These are phyloP conservation scores for Phytophthora sojae DNA, from an alignment of 352 stramenopile species.

Conservation along the genomic window DNA sequence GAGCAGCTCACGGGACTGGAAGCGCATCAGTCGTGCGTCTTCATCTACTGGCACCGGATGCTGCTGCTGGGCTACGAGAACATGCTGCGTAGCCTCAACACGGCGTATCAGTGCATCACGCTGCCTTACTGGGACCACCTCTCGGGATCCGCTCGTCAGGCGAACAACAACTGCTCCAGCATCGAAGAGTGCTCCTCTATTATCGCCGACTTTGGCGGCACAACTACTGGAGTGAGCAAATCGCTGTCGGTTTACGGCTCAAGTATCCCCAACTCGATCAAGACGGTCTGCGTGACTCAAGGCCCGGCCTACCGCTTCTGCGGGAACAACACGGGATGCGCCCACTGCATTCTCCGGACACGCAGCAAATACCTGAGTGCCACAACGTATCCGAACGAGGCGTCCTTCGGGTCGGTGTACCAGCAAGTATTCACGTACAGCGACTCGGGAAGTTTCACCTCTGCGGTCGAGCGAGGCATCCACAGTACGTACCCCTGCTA, in stretches of 20 bases:
- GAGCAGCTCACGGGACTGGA: slow-evolving; percentile 51
- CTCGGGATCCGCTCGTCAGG: slow-evolving; percentile 24
- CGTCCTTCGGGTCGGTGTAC: slow-evolving; percentile 53
- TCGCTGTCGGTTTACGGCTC: slow-evolving; percentile 28
- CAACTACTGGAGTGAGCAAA: slow-evolving; percentile 19
- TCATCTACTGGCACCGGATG: slow-evolving; percentile 78
- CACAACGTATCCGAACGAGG: slow-evolving; percentile 37
- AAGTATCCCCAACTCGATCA: slow-evolving; percentile 27
- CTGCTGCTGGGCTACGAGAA: slow-evolving; percentile 72
- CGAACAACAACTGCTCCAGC: slow-evolving; percentile 34
- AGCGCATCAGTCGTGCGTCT: slow-evolving; percentile 64
- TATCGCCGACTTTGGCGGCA: slow-evolving; percentile 35
- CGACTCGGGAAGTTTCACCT: slow-evolving; percentile 31
- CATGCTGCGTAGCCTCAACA: slow-evolving; percentile 61
- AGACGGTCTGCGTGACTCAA: slow-evolving; percentile 37
- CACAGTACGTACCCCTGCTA: slow-evolving; percentile 49
- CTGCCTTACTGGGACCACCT: slow-evolving; percentile 72
- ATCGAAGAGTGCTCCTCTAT: slow-evolving; percentile 51
- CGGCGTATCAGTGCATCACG: slow-evolving; percentile 60
- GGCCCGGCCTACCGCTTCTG: slow-evolving; percentile 58
- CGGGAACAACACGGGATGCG: slow-evolving; percentile 41
- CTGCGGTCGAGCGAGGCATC: slow-evolving; percentile 47
- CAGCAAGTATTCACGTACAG: slow-evolving; percentile 54
- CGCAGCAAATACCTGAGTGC: slow-evolving; percentile 16
- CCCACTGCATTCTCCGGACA: slow-evolving; percentile 43